Evolutionary conservation across 805 yeast species (phyloP), one percentile per base, ranked within the genome.

Genomic region (Starmerella ratchasimensis): DNA sequence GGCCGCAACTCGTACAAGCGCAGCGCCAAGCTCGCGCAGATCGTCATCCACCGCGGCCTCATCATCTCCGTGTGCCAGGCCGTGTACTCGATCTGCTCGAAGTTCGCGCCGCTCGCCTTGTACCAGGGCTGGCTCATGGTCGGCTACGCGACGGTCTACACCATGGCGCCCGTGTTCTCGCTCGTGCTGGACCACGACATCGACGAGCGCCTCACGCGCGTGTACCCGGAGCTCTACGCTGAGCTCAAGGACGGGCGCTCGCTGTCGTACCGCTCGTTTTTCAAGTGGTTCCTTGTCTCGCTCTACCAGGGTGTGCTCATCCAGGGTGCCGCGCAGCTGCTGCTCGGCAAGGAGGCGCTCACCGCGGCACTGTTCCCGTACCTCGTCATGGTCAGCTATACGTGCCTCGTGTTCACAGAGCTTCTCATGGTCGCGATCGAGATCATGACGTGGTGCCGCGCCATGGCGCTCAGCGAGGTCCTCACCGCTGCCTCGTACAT

Each of bases 41-140:
- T 90, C 62, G 84, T 90, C 33, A 90, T 90, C 54, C 99, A 90
- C 56, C 75, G 99, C 56, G 99, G 99, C 22, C 66, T 90, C 36
- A 69, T 90, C 30, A 88, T 90, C 36, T 81, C 94, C 3, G 86
- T 88, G 4, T 88, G 95, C 37, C 99, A 90, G 59, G 93, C 94
- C 1, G 84, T 90, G 13, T 90, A 72, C 57, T 84, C 96, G 2
- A 71, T 88, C 11, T 71, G 83, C 30, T 82, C 96, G 0, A 61
- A 70, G 3, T 90, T 83, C 56, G 97, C 86, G 57, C 99, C 99
- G 1, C 64, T 90, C 44, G 97, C 97, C 0, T 64, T 90, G 37
- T 83, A 80, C 55, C 88, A 90, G 56, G 99, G 99, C 2, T 88
- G 93, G 78, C 66, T 90, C 33, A 84, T 90, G 96, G 98, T 90